Conservation (phyloP, 2,329 filamentous ascomycete species). For the Rutstroemia sp. region DNA sequence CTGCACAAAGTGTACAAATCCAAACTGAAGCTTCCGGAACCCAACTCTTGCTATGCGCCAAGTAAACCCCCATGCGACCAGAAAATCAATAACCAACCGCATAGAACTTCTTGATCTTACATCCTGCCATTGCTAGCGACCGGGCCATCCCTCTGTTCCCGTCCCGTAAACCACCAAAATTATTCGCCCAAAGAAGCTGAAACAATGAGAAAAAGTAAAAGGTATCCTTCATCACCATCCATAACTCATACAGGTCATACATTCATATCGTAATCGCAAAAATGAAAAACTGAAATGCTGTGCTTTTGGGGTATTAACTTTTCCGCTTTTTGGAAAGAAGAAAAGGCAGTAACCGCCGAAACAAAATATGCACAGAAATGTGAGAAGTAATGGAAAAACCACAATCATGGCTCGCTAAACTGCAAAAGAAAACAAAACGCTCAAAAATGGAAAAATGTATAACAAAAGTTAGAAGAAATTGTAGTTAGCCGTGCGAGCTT, state of each 20-base stretch:
- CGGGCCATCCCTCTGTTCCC: background rate
- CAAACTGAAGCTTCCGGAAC: background rate
- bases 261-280: conserved; percentile 17
- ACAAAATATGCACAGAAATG: conserved; percentile 18
- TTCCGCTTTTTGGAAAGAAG: conserved; percentile 22
- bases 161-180: background rate
- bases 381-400: conserved; percentile 13
- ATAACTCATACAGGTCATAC: conserved; percentile 27
- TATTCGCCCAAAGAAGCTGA: background rate
- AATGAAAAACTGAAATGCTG: conserved; percentile 13
- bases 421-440: conserved; percentile 14
- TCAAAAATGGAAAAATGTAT: conserved; percentile 15
- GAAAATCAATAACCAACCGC: background rate
- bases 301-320: conserved; percentile 25
- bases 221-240: conserved; percentile 23
- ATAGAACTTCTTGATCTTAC: conserved; percentile 6
- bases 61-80: background rate
- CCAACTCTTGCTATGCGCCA: background rate
- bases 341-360: conserved; percentile 17
- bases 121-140: conserved; percentile 8
- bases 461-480: conserved; percentile 4
- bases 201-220: conserved; percentile 11
- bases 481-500: background rate
- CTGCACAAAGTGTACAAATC: background rate
- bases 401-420: conserved; percentile 21